Evolutionary conservation across 441 rosid genomes (phyloP).

Genomic region (Dalechampia spathulata): DNA sequence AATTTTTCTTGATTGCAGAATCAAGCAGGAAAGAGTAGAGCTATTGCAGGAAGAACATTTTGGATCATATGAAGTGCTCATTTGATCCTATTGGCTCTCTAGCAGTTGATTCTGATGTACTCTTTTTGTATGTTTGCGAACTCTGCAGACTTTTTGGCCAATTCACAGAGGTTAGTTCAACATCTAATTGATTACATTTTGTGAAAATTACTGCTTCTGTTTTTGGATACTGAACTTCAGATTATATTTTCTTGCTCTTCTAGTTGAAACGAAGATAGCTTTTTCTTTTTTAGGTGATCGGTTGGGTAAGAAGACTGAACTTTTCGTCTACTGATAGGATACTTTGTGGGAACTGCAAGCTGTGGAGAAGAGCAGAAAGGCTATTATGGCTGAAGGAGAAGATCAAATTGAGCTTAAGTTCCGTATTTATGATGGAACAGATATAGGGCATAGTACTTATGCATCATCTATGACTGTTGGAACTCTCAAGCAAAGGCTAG

Average conservation of each 20-base stretch:
- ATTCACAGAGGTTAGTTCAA: conserved; percentile 19
- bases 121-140: conserved; percentile 9
- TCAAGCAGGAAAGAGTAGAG: too few relatives aligned
- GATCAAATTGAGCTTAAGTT: conserved; percentile 34
- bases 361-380: conserved; percentile 15
- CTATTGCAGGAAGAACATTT: too few relatives aligned
- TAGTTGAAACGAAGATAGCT: conserved; percentile 5
- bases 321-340: conserved; percentile 9
- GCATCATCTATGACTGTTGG: conserved; percentile 30
- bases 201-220: too few relatives aligned
- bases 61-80: conserved; percentile 6
- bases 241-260: background rate
- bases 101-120: conserved; percentile 15
- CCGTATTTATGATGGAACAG: conserved; percentile 39
- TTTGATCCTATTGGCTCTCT: background rate
- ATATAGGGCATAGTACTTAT: conserved; percentile 34
- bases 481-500: conserved; percentile 33
- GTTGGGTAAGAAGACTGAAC: conserved; percentile 14
- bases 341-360: conserved; percentile 15
- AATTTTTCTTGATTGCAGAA: too few relatives aligned
- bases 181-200: background rate
- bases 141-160: conserved; percentile 8
- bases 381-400: conserved; percentile 22
- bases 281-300: conserved; percentile 19
- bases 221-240: background rate